These are phyloP conservation scores for Hirsutella rhossiliensis DNA, from an alignment of 2,329 filamentous ascomycete genomes.

Conservation along the genomic window DNA sequence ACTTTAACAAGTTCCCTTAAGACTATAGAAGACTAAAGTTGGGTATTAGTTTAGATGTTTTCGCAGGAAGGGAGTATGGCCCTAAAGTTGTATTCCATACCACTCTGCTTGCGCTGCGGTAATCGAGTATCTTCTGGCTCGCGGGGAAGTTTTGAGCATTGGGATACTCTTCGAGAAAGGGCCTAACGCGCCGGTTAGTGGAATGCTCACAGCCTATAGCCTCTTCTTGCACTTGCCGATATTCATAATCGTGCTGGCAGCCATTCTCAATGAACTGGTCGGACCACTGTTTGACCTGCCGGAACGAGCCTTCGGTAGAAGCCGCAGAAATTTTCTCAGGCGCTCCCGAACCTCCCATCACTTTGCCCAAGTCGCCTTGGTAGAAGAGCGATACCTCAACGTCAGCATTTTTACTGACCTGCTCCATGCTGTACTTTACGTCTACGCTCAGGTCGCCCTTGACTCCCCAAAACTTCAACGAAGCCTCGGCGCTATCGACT, in stretches of 20 bases:
- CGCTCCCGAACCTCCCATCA: background rate
- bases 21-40: background rate
- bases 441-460: background rate
- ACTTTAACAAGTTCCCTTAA: background rate
- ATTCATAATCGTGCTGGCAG: background rate
- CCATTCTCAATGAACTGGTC: background rate
- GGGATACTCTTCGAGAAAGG: background rate
- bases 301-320: background rate
- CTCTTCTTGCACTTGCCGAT: background rate
- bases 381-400: conserved; percentile 1
- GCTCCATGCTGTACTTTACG: background rate
- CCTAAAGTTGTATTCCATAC: background rate
- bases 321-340: background rate
- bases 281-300: background rate
- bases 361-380: background rate
- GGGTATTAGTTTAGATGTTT: background rate
- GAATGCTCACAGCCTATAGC: background rate
- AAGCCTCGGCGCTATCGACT: background rate
- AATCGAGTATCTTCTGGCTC: background rate
- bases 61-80: too few relatives aligned
- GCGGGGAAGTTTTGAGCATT: background rate
- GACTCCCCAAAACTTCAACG: background rate
- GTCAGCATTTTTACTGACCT: background rate
- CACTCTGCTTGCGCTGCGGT: background rate
- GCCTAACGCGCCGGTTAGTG: background rate